Evolutionary conservation across 1,284 basidiomycete species (phyloP), one percentile per base, ranked within the genome.

Genomic region (Sporisorium exsertum): DNA sequence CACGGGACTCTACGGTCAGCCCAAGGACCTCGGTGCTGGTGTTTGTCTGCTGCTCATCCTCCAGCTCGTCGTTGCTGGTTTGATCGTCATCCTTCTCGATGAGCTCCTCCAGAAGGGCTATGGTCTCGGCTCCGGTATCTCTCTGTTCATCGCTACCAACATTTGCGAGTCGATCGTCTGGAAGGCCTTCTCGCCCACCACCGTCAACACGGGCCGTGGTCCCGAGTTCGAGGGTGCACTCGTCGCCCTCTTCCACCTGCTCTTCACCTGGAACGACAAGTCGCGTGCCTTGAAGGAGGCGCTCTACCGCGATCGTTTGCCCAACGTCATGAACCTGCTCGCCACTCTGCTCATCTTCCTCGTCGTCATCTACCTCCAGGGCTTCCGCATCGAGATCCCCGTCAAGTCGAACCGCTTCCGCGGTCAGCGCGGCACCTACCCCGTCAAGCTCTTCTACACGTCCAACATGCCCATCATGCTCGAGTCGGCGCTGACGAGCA

Each of bases 401-500:
- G 94, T 99, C 87, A 98, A 99, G 90, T 93, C 91, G 87, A 95
- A 94, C 89, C 91, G 91, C 77, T 95, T 95, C 92, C 91, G 95
- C 74, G 96, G 97, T 33, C 95, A 98, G 87, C 91, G 94, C 54
- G 95, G 93, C 52, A 91, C 91, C 40, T 99, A 97, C 89, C 96
- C 97, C 66, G 91, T 99, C 88, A 99, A 98, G 88, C 91, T 99
- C 50, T 99, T 99, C 89, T 99, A 99, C 88, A 98, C 96, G 26
- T 92, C 91, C 75, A 99, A 98, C 89, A 98, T 98, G 96, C 95
- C 96, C 74, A 99, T 99, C 89, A 99, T 99, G 96, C 91, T 99
- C 77, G 93, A 98, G 87, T 92, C 91, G 27, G 95, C 96, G 13
- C 89, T 98, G 68, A 95, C 94, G 10, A 93, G 91, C 72, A 97